Evolutionary conservation across 345 rosid genomes (phyloP).

Genomic region (Gossypium rotundifolium): DNA sequence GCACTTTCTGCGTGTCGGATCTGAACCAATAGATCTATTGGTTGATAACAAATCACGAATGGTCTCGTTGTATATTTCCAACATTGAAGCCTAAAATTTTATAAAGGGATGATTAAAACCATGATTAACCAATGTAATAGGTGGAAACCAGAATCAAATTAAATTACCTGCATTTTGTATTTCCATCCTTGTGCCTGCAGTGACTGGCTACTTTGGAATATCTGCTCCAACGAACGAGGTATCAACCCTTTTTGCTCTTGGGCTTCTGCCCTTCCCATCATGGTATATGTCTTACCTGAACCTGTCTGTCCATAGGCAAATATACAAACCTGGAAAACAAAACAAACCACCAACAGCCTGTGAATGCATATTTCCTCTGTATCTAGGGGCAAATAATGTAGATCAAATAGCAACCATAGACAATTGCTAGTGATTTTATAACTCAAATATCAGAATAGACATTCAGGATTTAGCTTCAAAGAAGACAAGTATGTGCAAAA

Average conservation of each 20-base stretch:
- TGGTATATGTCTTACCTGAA: conserved; percentile 94
- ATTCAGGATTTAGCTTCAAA: background rate
- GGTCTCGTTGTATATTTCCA: conserved; percentile 91
- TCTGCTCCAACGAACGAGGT: conserved; percentile 86
- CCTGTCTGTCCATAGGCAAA: conserved; percentile 99
- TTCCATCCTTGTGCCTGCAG: conserved; percentile 90
- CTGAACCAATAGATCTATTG: conserved; percentile 35
- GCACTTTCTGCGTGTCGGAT: conserved; percentile 37
- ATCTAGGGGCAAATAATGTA: background rate
- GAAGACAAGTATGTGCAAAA: background rate
- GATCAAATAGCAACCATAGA: background rate
- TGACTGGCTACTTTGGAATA: conserved; percentile 70
- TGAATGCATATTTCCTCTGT: background rate
- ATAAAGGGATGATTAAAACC: background rate
- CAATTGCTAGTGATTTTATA: background rate
- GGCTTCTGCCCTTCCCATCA: conserved; percentile 90
- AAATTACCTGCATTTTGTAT: conserved; percentile 77
- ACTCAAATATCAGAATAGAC: background rate
- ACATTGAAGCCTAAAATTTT: conserved; percentile 64
- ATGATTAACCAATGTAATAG: conserved; percentile 2
- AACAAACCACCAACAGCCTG: background rate
- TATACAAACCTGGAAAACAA: conserved; percentile 65
- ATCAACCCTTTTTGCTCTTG: conserved; percentile 71
- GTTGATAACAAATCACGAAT: conserved; percentile 69
- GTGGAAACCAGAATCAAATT: background rate